These are phyloP conservation scores for Malus hybrid DNA, from an alignment of 331 rosid species.

Conservation along the genomic window DNA sequence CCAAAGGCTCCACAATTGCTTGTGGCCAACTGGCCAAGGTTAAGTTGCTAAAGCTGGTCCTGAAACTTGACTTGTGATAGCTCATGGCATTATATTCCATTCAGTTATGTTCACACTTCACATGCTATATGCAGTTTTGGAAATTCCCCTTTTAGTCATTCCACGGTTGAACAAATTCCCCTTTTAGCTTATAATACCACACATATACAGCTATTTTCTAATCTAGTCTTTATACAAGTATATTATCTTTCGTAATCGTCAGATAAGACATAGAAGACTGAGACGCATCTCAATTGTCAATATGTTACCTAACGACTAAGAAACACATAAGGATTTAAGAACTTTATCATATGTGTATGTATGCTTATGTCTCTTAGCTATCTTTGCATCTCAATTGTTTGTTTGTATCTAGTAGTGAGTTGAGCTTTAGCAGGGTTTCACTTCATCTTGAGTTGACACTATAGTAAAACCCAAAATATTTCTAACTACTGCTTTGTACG, in stretches of 20 bases:
- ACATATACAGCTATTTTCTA: not conserved
- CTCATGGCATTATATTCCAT: not conserved
- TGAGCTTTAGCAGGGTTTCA: not conserved
- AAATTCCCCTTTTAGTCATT: not conserved
- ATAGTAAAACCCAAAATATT: not conserved
- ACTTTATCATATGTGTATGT: not conserved
- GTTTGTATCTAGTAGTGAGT: not conserved
- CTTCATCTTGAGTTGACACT: not conserved
- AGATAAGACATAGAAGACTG: not conserved
- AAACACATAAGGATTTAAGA: not conserved
- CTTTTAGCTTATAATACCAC: not conserved
- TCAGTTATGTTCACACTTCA: not conserved
- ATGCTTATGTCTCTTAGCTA: not conserved
- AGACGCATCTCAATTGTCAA: not conserved
- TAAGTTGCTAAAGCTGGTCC: not conserved
- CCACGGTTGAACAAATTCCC: not conserved
- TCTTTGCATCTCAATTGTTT: not conserved
- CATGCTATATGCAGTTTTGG: not conserved
- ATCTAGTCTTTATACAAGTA: not conserved
- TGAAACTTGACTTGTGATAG: not conserved
- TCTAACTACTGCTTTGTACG: not conserved
- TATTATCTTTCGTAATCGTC: not conserved
- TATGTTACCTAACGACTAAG: not conserved
- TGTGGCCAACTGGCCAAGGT: not conserved
- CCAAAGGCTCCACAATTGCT: not conserved